These are phyloP conservation scores for Tetracentron sinense DNA, from an alignment of 164 flowering plant genomes.

Conservation along the genomic window DNA sequence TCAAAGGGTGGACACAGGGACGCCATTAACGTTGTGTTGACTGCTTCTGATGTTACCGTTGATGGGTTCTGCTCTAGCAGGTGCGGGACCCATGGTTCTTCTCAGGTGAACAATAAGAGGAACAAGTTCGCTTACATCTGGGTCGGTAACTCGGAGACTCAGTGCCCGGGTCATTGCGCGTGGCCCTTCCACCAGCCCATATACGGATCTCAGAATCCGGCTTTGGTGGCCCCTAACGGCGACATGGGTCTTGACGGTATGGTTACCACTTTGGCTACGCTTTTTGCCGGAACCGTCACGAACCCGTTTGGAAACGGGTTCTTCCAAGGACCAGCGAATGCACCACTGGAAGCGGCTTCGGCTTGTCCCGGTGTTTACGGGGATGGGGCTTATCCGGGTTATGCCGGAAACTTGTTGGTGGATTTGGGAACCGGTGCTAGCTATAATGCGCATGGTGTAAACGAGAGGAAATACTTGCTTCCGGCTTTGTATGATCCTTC, in stretches of 20 bases:
- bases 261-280: slow-evolving; percentile 41
- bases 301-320: slow-evolving; percentile 52
- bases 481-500: background rate
- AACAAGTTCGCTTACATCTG: slow-evolving; percentile 39
- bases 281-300: slow-evolving; percentile 43
- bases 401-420: slow-evolving; percentile 1
- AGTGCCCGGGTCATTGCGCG: slow-evolving; percentile 13
- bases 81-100: no score
- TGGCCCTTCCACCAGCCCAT: slow-evolving; percentile 25
- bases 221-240: slow-evolving; percentile 44
- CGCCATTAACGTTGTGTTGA: slow-evolving; percentile 19
- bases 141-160: slow-evolving; percentile 49
- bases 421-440: slow-evolving; percentile 2
- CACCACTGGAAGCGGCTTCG: slow-evolving; percentile 42
- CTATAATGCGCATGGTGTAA: slow-evolving; percentile 4
- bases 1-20: background rate
- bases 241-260: slow-evolving; percentile 50
- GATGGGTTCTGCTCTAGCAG: no score
- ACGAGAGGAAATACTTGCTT: background rate
- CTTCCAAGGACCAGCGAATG: slow-evolving; percentile 39
- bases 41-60: no score
- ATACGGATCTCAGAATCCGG: slow-evolving; percentile 47
- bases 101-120: background rate
- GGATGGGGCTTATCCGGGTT: slow-evolving; percentile 18
- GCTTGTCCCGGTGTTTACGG: slow-evolving; percentile 8